Evolutionary conservation across 768 basidiomycete genomes (phyloP).

Genomic region (Xanthoconium purpureum): DNA sequence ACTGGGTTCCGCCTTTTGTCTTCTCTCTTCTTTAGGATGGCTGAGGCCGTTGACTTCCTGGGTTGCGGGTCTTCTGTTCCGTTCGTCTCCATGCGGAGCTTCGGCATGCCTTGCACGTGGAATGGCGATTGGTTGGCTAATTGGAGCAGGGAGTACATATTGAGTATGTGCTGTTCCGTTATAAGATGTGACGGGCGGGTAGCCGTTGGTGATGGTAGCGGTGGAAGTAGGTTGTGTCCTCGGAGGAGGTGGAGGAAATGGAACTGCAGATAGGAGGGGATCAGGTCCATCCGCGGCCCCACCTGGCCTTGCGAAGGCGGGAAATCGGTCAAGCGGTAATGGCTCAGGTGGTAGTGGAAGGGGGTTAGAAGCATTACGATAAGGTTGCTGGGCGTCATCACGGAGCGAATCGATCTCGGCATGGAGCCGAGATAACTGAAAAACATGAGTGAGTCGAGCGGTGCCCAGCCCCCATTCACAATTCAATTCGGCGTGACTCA

Average conservation of each 20-base stretch:
- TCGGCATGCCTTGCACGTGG: conserved; percentile 24
- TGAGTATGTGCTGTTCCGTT: conserved; percentile 12
- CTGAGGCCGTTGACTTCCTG: conserved; percentile 14
- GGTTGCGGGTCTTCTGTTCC: conserved; percentile 12
- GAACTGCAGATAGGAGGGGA: conserved; percentile 18
- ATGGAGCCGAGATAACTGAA: conserved; percentile 34
- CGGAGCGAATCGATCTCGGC: conserved; percentile 37
- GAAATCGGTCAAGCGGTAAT: conserved; percentile 43
- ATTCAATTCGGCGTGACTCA: conserved; percentile 17
- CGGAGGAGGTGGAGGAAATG: conserved; percentile 29
- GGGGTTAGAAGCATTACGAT: conserved; percentile 42
- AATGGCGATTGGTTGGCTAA: conserved; percentile 14
- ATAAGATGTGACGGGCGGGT: conserved; percentile 9
- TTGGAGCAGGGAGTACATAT: conserved; percentile 11
- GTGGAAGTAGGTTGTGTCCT: conserved; percentile 11
- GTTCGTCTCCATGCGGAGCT: conserved; percentile 22
- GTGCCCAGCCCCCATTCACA: conserved; percentile 1
- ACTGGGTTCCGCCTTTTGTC: conserved; percentile 8
- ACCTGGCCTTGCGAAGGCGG: conserved; percentile 38
- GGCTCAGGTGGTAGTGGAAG: conserved; percentile 58
- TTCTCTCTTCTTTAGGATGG: conserved; percentile 16
- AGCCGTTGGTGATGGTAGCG: conserved; percentile 10
- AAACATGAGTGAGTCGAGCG: conserved; percentile 21
- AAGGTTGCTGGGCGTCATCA: conserved; percentile 29
- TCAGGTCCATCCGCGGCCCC: conserved; percentile 21